These are phyloP conservation scores for Cornus florida DNA, from an alignment of 148 eudicot genomes.

Conservation along the genomic window DNA sequence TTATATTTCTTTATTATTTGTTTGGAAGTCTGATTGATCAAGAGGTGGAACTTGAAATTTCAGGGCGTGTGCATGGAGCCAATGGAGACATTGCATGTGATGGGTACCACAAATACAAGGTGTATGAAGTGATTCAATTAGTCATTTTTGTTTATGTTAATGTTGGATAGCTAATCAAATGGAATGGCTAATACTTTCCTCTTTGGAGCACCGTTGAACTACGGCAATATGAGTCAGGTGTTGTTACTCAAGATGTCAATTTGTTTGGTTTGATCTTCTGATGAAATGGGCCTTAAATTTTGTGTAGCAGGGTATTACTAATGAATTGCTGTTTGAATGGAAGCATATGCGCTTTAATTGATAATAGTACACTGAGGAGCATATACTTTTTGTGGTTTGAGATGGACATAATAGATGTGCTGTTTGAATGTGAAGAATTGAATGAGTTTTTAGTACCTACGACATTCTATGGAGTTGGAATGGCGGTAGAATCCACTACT, in stretches of 20 bases:
- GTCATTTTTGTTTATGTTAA: not conserved
- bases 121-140: not conserved
- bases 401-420: not conserved
- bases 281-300: not conserved
- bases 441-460: not conserved
- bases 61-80: conserved; percentile 27
- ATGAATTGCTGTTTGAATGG: not conserved
- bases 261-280: not conserved
- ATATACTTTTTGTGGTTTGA: not conserved
- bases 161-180: not conserved
- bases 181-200: conserved; percentile 1
- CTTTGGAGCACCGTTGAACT: not conserved
- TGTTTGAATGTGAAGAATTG: not conserved
- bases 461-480: not conserved
- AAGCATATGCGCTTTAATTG: not conserved
- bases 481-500: not conserved
- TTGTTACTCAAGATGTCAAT: not conserved
- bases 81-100: conserved; percentile 59
- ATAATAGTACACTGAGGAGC: not conserved
- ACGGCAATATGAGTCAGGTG: not conserved
- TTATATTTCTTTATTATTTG: not conserved
- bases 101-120: conserved; percentile 77
- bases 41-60: not conserved
- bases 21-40: too few relatives aligned
- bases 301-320: not conserved